These are phyloP conservation scores for Boletales sp. DNA, from an alignment of 768 basidiomycete species.

Conservation along the genomic window DNA sequence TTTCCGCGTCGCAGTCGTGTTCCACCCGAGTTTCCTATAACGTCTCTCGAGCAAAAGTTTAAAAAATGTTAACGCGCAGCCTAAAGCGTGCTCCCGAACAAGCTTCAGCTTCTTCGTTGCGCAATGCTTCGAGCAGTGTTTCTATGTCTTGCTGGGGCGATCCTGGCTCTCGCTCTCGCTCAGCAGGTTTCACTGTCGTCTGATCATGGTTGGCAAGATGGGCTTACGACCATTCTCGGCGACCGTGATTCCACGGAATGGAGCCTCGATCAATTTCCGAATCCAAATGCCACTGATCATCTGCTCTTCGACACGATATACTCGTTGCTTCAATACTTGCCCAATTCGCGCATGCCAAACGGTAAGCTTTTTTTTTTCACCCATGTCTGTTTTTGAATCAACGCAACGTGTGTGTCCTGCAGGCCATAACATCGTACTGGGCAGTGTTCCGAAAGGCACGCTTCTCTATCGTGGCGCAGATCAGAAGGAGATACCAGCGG, in stretches of 20 bases:
- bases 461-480: constrained; percentile 32
- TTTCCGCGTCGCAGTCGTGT: too few relatives aligned
- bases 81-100: too few relatives aligned
- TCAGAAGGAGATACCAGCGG: constrained; percentile 6
- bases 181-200: neutral
- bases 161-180: neutral
- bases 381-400: too few relatives aligned
- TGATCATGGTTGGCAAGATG: neutral
- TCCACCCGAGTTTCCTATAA: too few relatives aligned
- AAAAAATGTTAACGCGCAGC: too few relatives aligned
- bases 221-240: neutral
- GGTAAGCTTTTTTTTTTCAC: constrained; percentile 21
- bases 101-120: neutral
- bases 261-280: neutral
- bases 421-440: constrained; percentile 29
- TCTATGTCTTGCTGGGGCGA: neutral
- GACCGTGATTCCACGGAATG: neutral
- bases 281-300: neutral
- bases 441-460: constrained; percentile 32
- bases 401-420: too few relatives aligned
- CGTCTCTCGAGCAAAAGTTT: too few relatives aligned
- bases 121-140: neutral
- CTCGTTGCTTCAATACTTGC: constrained; percentile 27
- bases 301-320: too few relatives aligned
- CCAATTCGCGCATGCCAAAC: constrained; percentile 44